phyloP scores from a whole-genome alignment of 306 rosid species.

The Sesbania bispinosa region DNA sequence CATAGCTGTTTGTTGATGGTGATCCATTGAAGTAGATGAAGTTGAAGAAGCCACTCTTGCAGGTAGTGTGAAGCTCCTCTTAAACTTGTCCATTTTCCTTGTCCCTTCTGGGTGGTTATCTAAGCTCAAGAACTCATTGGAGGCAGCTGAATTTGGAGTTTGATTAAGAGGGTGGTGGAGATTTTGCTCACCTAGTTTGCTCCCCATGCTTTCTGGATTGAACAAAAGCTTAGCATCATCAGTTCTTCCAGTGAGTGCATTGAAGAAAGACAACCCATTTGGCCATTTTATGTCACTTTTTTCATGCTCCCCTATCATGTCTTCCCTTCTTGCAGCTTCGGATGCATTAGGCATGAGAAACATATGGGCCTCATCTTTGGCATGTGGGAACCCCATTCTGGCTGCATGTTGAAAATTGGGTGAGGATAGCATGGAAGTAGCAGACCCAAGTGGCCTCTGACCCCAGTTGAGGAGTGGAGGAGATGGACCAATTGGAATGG shows the following conservation, averaged over 20 bases:
- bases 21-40: constrained; percentile 68
- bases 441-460: constrained; percentile 52
- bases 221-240: constrained; percentile 76
- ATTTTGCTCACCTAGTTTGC: constrained; percentile 40
- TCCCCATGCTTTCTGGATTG: constrained; percentile 53
- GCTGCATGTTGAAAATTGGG: constrained; percentile 54
- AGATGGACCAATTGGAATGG: constrained; percentile 57
- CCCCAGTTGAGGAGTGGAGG: constrained; percentile 70
- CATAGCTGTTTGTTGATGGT: constrained; percentile 46
- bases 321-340: constrained; percentile 52
- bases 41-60: constrained; percentile 69
- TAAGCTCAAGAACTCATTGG: constrained; percentile 73
- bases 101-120: constrained; percentile 51
- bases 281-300: constrained; percentile 80
- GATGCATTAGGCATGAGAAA: constrained; percentile 67
- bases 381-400: constrained; percentile 54
- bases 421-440: constrained; percentile 58
- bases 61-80: constrained; percentile 75
- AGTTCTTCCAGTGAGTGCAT: constrained; percentile 59
- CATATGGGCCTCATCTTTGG: constrained; percentile 71
- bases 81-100: constrained; percentile 71
- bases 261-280: constrained; percentile 74
- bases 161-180: constrained; percentile 27
- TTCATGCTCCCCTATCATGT: constrained; percentile 70
- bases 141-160: constrained; percentile 40